phyloP scores from a whole-genome alignment of 2,329 filamentous ascomycete genomes.

The Curvularia verruculosa region DNA sequence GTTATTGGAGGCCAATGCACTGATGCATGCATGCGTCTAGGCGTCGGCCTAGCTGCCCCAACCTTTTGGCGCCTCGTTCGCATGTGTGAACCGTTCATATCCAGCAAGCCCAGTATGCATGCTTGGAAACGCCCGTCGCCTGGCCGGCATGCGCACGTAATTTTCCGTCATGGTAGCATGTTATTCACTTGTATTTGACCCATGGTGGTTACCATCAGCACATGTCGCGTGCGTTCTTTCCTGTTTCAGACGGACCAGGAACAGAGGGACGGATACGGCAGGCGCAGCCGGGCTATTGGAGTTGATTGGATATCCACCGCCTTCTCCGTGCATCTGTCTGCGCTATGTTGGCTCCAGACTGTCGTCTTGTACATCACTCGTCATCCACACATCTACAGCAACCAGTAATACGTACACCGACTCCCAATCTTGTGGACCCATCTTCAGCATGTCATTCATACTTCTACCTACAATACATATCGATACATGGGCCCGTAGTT shows the following conservation, averaged over 20 bases:
- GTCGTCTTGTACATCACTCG: slow-evolving; percentile 2
- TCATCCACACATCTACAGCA: neutral
- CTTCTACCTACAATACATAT: slow-evolving; percentile 30
- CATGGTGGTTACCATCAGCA: neutral
- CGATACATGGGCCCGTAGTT: slow-evolving; percentile 44
- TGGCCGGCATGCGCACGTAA: neutral
- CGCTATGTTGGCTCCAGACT: neutral
- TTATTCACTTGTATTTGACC: too few relatives aligned
- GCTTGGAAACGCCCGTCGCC: neutral
- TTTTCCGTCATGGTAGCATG: neutral
- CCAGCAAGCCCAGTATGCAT: neutral
- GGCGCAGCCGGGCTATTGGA: slow-evolving; percentile 1
- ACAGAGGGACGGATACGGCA: neutral
- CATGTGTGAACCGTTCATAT: slow-evolving; percentile 6
- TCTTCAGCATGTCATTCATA: neutral
- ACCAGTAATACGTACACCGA: neutral
- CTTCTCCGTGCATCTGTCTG: neutral
- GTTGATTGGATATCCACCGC: slow-evolving; percentile 7
- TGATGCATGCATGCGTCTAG: slow-evolving; percentile 1
- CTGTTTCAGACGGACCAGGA: slow-evolving; percentile 5
- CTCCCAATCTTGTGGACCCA: neutral
- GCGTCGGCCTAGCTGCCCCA: slow-evolving; percentile 5
- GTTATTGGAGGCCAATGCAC: slow-evolving; percentile 14
- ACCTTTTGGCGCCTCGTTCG: slow-evolving; percentile 13
- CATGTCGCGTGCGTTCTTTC: slow-evolving; percentile 19